Evolutionary conservation across 805 yeast genomes (phyloP).

Genomic region (Scheffersomyces coipomensis): DNA sequence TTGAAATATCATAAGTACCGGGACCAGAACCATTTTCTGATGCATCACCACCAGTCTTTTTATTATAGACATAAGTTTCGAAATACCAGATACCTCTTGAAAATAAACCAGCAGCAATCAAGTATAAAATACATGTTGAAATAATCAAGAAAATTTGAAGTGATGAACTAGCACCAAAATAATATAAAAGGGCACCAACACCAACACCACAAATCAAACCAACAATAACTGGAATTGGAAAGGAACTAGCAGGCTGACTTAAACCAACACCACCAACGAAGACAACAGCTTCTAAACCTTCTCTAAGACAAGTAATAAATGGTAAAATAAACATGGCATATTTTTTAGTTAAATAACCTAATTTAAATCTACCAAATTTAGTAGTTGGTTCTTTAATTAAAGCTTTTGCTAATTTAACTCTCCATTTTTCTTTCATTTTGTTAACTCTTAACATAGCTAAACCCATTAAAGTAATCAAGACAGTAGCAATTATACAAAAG

Average conservation of each 20-base stretch:
- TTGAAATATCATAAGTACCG: slow-evolving; percentile 83
- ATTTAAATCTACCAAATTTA: slow-evolving; percentile 44
- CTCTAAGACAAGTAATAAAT: slow-evolving; percentile 87
- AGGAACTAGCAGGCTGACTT: slow-evolving; percentile 46
- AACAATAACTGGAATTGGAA: slow-evolving; percentile 89
- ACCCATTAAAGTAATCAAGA: slow-evolving; percentile 92
- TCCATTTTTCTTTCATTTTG: slow-evolving; percentile 97
- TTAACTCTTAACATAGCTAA: slow-evolving; percentile 93
- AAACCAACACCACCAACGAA: slow-evolving; percentile 47
- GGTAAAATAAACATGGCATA: slow-evolving; percentile 90
- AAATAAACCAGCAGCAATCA: slow-evolving; percentile 89
- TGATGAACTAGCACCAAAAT: slow-evolving; percentile 80
- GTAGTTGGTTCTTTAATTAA: slow-evolving; percentile 57
- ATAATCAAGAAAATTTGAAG: slow-evolving; percentile 82
- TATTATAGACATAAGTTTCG: slow-evolving; percentile 63
- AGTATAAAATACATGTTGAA: slow-evolving; percentile 85
- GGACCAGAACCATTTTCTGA: slow-evolving; percentile 92
- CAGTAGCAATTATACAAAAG: slow-evolving; percentile 85
- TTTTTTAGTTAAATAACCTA: slow-evolving; percentile 47
- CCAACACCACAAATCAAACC: slow-evolving; percentile 79
- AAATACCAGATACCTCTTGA: slow-evolving; percentile 93
- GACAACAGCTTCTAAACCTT: slow-evolving; percentile 68
- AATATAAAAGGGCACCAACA: slow-evolving; percentile 72
- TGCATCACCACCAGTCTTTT: slow-evolving; percentile 88
- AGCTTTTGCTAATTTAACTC: slow-evolving; percentile 88